Evolutionary conservation across 2,329 filamentous ascomycete species (phyloP), one percentile per base, ranked within the genome.

Genomic region (Epicoccum nigrum): DNA sequence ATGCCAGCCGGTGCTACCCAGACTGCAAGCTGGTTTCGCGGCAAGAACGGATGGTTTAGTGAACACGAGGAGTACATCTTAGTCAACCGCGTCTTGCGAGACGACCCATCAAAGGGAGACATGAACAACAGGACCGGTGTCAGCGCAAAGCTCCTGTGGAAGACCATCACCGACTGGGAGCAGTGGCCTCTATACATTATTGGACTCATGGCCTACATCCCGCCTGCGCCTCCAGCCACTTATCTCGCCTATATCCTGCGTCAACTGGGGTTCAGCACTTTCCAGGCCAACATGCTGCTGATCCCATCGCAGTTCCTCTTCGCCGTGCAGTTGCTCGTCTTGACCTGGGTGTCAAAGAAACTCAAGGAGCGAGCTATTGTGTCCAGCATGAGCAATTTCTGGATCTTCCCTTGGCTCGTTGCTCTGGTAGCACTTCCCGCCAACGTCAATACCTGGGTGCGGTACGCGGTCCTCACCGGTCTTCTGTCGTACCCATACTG

Each of bases 231-330:
- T 2, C 59, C 63, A 1, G 19, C 17, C 1, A 63, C 43, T 15
- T 70, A 70, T 38, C 75, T 88, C 4, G 85, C 86, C 0, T 77
- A 86, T 4, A 83, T 80, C 1, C 75, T 88, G 5, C 79, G 79
- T 37, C 72, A 75, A 1, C 73, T 87, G 0, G 85, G 85, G 0
- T 88, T 87, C 69, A 77, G 77, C 53, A 84, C 81, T 2, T 86
- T 89, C 67, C 72, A 83, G 17, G 79, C 84, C 1, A 89, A 87
- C 62, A 66, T 89, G 27, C 77, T 89, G 7, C 79, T 81, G 2
- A 87, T 88, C n/a, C 72, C 81, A 55, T 68, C 62, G 4, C 68
- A 73, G 25, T 66, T 71, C 11, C 57, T 72, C 39, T 67, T 65
- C 45, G 67, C 78, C 20, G 51, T 75, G 5, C 74, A 77, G 4